Conservation (phyloP, 2,329 filamentous ascomycete species). For the Helotiales sp. region DNA sequence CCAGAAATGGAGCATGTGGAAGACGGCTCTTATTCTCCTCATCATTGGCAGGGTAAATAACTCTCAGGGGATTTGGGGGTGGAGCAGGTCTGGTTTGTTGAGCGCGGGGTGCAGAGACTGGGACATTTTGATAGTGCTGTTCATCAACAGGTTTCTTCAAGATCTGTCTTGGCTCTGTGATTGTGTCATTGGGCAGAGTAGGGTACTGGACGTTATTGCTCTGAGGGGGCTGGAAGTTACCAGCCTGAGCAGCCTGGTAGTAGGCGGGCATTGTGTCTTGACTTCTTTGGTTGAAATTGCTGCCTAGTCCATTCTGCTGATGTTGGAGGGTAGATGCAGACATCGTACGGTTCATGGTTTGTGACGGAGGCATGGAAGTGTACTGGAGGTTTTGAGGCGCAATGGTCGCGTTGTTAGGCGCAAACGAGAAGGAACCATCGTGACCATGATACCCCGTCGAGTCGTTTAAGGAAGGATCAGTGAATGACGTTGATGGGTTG, state of each 20-base stretch:
- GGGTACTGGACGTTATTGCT: conserved; percentile 26
- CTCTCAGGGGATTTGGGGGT: conserved; percentile 29
- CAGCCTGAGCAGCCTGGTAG: conserved; percentile 25
- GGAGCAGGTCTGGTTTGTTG: conserved; percentile 22
- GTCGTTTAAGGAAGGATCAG: conserved; percentile 37
- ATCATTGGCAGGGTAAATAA: conserved; percentile 37
- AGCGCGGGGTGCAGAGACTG: conserved; percentile 3
- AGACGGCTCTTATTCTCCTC: conserved; percentile 23
- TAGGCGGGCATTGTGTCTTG: conserved; percentile 26
- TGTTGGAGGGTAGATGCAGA: conserved; percentile 32
- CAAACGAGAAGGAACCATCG: conserved; percentile 38
- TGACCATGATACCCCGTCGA: conserved; percentile 32
- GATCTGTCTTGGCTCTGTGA: conserved; percentile 16
- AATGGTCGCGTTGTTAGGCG: conserved; percentile 33
- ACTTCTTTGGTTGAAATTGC: conserved; percentile 29
- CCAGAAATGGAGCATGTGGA: conserved; percentile 38
- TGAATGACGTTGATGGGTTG: conserved; percentile 28
- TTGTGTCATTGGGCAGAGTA: conserved; percentile 22
- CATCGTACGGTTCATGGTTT: conserved; percentile 31
- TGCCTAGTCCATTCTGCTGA: conserved; percentile 12
- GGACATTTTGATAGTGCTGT: background rate
- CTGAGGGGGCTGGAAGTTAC: conserved; percentile 23
- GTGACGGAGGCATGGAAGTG: conserved; percentile 27
- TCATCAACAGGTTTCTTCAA: conserved; percentile 22
- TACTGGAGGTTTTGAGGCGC: conserved; percentile 42